These are phyloP conservation scores for Rhytidiadelphus loreus DNA, from an alignment of 225 moss, liverwort and hornwort species.

Conservation along the genomic window DNA sequence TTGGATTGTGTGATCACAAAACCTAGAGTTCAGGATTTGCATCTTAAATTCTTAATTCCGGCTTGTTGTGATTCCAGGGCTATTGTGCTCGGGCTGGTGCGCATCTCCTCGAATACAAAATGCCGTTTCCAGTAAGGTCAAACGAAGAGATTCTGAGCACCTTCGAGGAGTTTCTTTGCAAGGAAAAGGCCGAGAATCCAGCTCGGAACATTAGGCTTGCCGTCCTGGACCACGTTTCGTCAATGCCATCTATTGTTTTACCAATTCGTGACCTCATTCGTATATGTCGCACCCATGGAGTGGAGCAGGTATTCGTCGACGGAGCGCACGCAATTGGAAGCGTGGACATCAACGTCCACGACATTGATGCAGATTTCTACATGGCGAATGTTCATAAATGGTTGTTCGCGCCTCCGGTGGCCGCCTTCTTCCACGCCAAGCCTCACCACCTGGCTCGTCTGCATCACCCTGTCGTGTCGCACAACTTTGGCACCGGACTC, in stretches of 20 bases:
- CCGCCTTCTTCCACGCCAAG: constrained; percentile 80
- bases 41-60: background rate
- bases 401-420: constrained; percentile 69
- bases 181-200: constrained; percentile 21
- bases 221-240: constrained; percentile 71
- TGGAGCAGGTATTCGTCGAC: constrained; percentile 68
- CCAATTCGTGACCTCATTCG: constrained; percentile 58
- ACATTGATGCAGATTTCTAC: constrained; percentile 77
- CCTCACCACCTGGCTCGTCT: constrained; percentile 55
- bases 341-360: constrained; percentile 50
- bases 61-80: constrained; percentile 10
- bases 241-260: constrained; percentile 72
- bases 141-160: constrained; percentile 35
- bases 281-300: constrained; percentile 50
- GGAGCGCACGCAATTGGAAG: constrained; percentile 87
- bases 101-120: constrained; percentile 42
- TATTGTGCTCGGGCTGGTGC: constrained; percentile 61
- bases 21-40: background rate
- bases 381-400: constrained; percentile 81
- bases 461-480: constrained; percentile 81
- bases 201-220: constrained; percentile 40
- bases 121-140: constrained; percentile 65
- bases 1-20: background rate
- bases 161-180: constrained; percentile 35
- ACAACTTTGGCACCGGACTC: constrained; percentile 59